Evolutionary conservation across 495 filamentous ascomycete genomes (phyloP), one percentile per base, ranked within the genome.

Genomic region (Neurospora sp.): DNA sequence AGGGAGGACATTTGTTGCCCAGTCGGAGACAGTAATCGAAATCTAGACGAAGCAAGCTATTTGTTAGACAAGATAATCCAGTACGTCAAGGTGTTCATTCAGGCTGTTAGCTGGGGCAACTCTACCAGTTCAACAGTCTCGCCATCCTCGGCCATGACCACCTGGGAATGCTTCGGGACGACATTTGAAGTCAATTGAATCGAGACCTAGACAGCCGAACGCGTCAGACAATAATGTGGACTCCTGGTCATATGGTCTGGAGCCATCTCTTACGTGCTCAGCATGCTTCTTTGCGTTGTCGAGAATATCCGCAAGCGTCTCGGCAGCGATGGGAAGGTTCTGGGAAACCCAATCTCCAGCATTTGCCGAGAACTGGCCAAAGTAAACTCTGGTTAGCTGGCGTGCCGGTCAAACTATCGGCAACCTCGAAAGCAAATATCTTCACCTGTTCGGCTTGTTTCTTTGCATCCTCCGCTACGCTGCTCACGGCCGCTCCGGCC

Each of bases 241-340:
- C 0, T 1, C 1, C n/a, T 54, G 20, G 9, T 23, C 4, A 8
- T 9, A 11, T 20, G 4, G 10, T 12, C 2, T 0, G 20, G 3
- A n/a, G 11, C 10, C 49, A 60, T 62, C 23, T 62, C 20, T 62
- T 16, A 62, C 54, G 18, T 35, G 54, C 2, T 66, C 54, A 2
- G 7, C 54, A 66, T 66, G 54, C 27, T 66, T 66, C 27, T 66
- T 66, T 18, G 54, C 54, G 0, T 66, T 18, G 27, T 66, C 27
- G 0, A 66, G 27, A 10, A 66, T 66, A 66, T 66, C 54, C 0
- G 54, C 54, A 11, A 66, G 54, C 27, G 54, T 66, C 2, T 66
- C 54, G 1, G 54, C 27, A 35, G 54, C 54, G 1, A 66, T 66
- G 0, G 54, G 54, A 9, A 66, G 54, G 3, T 66, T 66, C 0